phyloP scores from a whole-genome alignment of 1,284 basidiomycete species.

The Melampsora larici-populina region DNA sequence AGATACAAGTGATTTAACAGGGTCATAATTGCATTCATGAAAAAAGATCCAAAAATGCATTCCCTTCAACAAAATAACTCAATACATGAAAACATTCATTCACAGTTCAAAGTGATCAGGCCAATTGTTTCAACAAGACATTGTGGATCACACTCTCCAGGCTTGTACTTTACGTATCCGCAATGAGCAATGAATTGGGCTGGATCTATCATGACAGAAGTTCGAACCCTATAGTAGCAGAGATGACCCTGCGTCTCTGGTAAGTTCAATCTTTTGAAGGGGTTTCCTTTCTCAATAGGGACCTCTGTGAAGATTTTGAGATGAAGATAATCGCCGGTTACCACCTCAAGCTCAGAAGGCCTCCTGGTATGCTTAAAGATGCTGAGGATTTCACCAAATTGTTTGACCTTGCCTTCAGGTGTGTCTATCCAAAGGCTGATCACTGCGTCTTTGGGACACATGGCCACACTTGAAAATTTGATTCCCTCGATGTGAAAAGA shows the following conservation, averaged over 20 bases:
- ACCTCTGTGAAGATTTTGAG: neutral
- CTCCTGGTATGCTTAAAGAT: neutral
- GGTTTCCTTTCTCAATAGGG: neutral
- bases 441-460: too few species aligned
- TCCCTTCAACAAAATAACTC: too few species aligned
- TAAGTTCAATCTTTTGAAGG: neutral
- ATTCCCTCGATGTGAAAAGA: too few species aligned
- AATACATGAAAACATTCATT: too few species aligned
- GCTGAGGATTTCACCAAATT: neutral
- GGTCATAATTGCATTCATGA: too few species aligned
- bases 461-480: neutral
- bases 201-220: neutral
- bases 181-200: constrained; percentile 19
- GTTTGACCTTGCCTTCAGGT: neutral
- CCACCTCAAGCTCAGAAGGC: neutral
- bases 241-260: constrained; percentile 52
- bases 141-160: neutral
- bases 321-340: neutral
- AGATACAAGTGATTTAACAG: too few species aligned
- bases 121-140: too few species aligned
- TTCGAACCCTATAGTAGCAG: too few species aligned
- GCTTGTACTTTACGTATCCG: constrained; percentile 17
- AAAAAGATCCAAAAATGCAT: too few species aligned
- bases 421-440: neutral
- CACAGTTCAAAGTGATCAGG: too few species aligned